Conservation (phyloP, 257 asterid species). For the Ehretia macrophylla region DNA sequence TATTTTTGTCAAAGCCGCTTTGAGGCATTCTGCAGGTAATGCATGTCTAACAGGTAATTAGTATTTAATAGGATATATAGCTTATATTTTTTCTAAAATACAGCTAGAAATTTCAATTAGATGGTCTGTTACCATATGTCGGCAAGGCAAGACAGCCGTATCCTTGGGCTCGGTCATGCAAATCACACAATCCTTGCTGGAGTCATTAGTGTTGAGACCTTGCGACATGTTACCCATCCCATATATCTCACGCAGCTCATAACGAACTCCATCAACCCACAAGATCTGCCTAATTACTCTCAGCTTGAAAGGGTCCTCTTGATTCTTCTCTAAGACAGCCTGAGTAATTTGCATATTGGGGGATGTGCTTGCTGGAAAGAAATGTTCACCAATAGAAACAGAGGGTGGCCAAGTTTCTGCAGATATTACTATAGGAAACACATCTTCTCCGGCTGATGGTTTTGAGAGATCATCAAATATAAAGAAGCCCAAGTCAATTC, state of each 20-base stretch:
- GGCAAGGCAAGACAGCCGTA: slow-evolving; percentile 87
- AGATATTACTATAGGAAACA: slow-evolving; percentile 75
- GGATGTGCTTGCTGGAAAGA: slow-evolving; percentile 20
- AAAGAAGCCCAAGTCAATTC: slow-evolving; percentile 84
- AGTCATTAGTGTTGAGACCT: slow-evolving; percentile 42
- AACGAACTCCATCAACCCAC: slow-evolving; percentile 69
- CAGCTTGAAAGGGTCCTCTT: slow-evolving; percentile 41
- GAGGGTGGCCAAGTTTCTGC: slow-evolving; percentile 43
- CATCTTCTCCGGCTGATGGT: slow-evolving; percentile 52
- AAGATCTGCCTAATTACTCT: slow-evolving; percentile 78
- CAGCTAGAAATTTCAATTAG: not conserved
- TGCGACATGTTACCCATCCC: slow-evolving; percentile 61
- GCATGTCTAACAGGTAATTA: not conserved
- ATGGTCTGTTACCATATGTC: slow-evolving; percentile 74
- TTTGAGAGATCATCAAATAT: slow-evolving; percentile 71
- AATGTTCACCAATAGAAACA: slow-evolving; percentile 18
- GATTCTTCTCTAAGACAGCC: slow-evolving; percentile 58
- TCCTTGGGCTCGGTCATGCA: slow-evolving; percentile 95
- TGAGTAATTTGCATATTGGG: slow-evolving; percentile 76
- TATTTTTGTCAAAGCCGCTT: not conserved
- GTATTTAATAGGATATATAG: not conserved
- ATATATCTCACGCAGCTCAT: slow-evolving; percentile 84
- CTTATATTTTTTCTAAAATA: not conserved
- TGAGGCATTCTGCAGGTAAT: not conserved
- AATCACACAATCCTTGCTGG: slow-evolving; percentile 85